Percentiles rank a stretch among this genome's conserved stretches.
Conservation (phyloP, 2,329 filamentous ascomycete genomes). For the Colletotrichum truncatum region DNA sequence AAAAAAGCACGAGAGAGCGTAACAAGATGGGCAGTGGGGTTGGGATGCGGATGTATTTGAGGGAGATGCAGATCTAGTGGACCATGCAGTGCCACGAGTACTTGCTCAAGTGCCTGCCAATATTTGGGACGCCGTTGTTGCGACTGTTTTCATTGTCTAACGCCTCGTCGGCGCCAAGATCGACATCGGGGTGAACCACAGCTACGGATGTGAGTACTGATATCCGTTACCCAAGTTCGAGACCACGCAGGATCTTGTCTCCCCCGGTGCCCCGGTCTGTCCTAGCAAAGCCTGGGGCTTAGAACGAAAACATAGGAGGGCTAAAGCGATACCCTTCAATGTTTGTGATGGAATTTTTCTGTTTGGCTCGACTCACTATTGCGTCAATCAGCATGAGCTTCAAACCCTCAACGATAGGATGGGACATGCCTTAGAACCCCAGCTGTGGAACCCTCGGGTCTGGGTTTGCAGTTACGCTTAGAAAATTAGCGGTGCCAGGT, state of each 20-base stretch:
- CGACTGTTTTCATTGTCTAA: too few relatives aligned
- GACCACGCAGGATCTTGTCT: not conserved
- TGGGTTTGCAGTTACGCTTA: not conserved
- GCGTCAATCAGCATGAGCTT: not conserved
- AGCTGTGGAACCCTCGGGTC: not conserved
- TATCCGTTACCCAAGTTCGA: constrained; percentile 4
- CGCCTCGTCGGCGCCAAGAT: not conserved
- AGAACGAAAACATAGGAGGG: too few relatives aligned
- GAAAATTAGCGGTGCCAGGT: not conserved
- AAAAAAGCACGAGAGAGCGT: too few relatives aligned
- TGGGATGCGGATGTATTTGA: too few relatives aligned
- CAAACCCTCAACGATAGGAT: not conserved
- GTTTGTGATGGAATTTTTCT: not conserved
- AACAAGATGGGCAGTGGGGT: too few relatives aligned
- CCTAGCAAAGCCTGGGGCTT: not conserved
- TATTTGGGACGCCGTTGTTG: too few relatives aligned
- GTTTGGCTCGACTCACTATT: not conserved
- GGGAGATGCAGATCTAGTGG: too few relatives aligned
- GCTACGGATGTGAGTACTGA: constrained; percentile 22
- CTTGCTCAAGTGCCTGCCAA: too few relatives aligned
- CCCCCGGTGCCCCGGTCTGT: not conserved
- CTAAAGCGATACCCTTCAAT: not conserved
- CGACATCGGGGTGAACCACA: constrained; percentile 21
- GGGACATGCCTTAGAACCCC: not conserved
- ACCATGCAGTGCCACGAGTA: too few relatives aligned